Conservation (phyloP, 2,329 filamentous ascomycete species). For the Parastagonospora nodorum region DNA sequence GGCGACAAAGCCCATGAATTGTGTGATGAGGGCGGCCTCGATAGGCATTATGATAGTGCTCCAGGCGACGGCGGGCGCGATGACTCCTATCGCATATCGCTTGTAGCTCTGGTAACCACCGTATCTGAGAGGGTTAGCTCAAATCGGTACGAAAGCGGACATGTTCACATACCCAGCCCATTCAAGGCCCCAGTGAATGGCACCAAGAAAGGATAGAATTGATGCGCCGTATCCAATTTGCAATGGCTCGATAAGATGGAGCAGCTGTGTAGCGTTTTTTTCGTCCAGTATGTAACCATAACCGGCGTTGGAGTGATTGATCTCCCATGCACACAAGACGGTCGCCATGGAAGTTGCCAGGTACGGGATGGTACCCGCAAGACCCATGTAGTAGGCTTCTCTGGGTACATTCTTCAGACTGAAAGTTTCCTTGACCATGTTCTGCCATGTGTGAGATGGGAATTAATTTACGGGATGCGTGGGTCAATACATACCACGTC, state of each 20-base stretch:
- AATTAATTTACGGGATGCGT: not conserved
- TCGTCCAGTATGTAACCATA: slow-evolving; percentile 68
- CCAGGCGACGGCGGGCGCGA: slow-evolving; percentile 83
- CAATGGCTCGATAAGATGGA: slow-evolving; percentile 79
- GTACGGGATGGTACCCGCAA: slow-evolving; percentile 65
- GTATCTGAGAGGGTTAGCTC: slow-evolving; percentile 40
- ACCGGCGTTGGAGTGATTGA: slow-evolving; percentile 71
- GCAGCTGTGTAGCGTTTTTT: slow-evolving; percentile 71
- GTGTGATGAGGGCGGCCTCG: slow-evolving; percentile 82
- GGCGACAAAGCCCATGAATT: slow-evolving; percentile 83
- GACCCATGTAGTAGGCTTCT: slow-evolving; percentile 55
- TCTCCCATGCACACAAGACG: slow-evolving; percentile 79
- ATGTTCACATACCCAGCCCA: slow-evolving; percentile 61
- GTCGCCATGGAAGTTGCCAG: slow-evolving; percentile 82
- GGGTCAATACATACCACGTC: slow-evolving; percentile 35
- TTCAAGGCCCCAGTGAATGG: slow-evolving; percentile 92
- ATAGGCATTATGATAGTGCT: slow-evolving; percentile 83
- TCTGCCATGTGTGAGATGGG: slow-evolving; percentile 34
- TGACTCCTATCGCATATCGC: slow-evolving; percentile 82
- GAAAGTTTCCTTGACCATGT: slow-evolving; percentile 57
- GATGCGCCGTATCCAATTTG: slow-evolving; percentile 91
- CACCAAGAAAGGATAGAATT: slow-evolving; percentile 91
- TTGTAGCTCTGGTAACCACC: slow-evolving; percentile 71
- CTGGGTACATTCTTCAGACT: slow-evolving; percentile 51
- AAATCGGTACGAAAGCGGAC: not conserved